Conservation (phyloP, 2,329 filamentous ascomycete species). For the Epichloe coenophiala region DNA sequence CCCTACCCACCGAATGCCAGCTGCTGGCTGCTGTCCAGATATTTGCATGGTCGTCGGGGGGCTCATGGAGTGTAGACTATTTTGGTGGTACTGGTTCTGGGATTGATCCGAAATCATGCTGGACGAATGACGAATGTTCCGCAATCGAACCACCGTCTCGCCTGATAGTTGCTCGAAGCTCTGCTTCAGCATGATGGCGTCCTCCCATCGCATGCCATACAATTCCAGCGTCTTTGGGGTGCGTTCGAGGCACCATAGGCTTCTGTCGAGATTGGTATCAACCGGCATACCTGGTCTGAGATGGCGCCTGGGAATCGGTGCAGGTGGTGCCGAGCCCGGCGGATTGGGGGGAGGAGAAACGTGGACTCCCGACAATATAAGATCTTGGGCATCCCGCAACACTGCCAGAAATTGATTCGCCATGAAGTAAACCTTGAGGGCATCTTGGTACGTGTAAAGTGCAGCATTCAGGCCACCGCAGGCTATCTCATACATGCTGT, state of each 20-base stretch:
- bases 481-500: constrained; percentile 56
- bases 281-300: constrained; percentile 20
- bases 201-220: constrained; percentile 48
- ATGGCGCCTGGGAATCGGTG: constrained; percentile 37
- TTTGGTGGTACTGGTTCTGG: constrained; percentile 21
- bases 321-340: constrained; percentile 34
- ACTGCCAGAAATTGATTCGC: constrained; percentile 50
- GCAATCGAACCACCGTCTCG: constrained; percentile 30
- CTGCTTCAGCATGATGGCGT: constrained; percentile 37
- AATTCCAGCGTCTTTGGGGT: constrained; percentile 39
- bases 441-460: constrained; percentile 78
- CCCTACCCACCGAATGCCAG: constrained; percentile 28
- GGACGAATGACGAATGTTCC: constrained; percentile 23
- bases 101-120: constrained; percentile 19
- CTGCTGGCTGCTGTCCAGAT: constrained; percentile 14
- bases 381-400: constrained; percentile 41
- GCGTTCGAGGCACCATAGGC: constrained; percentile 39
- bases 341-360: constrained; percentile 31
- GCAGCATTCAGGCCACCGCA: constrained; percentile 44
- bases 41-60: constrained; percentile 1
- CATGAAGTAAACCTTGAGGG: constrained; percentile 69
- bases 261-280: constrained; percentile 40
- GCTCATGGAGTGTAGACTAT: constrained; percentile 8
- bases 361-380: constrained; percentile 37
- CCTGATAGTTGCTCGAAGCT: constrained; percentile 38